Conservation (phyloP, 2,329 filamentous ascomycete genomes). For the Metarhizium sp. region DNA sequence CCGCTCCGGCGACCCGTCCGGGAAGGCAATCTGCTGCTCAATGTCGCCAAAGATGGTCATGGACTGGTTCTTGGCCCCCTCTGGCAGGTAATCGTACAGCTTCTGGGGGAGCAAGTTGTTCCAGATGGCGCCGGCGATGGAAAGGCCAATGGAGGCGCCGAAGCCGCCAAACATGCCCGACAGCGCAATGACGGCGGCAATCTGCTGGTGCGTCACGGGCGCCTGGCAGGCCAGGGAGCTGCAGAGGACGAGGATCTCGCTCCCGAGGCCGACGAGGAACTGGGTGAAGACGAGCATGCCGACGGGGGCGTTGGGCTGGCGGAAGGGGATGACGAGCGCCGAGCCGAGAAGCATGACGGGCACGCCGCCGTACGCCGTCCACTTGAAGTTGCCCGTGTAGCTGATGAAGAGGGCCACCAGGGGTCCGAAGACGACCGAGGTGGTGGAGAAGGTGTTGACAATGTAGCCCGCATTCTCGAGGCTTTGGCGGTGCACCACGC, state of each 20-base stretch:
- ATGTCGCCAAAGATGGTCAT: slow-evolving; percentile 36
- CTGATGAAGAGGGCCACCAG: not conserved
- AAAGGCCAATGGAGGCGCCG: slow-evolving; percentile 45
- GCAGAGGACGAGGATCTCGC: not conserved
- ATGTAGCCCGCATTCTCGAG: slow-evolving; percentile 28
- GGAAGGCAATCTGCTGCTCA: slow-evolving; percentile 39
- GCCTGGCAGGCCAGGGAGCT: slow-evolving; percentile 33
- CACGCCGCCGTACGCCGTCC: slow-evolving; percentile 20
- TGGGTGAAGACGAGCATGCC: slow-evolving; percentile 48
- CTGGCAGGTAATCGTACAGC: slow-evolving; percentile 32
- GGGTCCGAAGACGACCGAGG: not conserved
- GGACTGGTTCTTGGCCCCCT: slow-evolving; percentile 17
- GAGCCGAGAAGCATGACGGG: slow-evolving; percentile 31
- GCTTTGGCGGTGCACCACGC: slow-evolving; percentile 28
- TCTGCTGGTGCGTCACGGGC: slow-evolving; percentile 41
- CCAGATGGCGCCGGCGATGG: slow-evolving; percentile 54
- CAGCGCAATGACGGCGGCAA: slow-evolving; percentile 47
- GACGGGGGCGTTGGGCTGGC: slow-evolving; percentile 22
- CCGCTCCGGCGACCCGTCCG: slow-evolving; percentile 35
- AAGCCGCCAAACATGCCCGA: slow-evolving; percentile 49
- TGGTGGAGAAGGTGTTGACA: slow-evolving; percentile 23
- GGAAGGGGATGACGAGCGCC: slow-evolving; percentile 32
- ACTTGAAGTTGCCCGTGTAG: slow-evolving; percentile 1
- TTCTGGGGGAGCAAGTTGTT: slow-evolving; percentile 38
- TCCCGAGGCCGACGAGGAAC: slow-evolving; percentile 26